These are phyloP conservation scores for Populus nigra DNA, from an alignment of 345 rosid genomes.

Conservation along the genomic window DNA sequence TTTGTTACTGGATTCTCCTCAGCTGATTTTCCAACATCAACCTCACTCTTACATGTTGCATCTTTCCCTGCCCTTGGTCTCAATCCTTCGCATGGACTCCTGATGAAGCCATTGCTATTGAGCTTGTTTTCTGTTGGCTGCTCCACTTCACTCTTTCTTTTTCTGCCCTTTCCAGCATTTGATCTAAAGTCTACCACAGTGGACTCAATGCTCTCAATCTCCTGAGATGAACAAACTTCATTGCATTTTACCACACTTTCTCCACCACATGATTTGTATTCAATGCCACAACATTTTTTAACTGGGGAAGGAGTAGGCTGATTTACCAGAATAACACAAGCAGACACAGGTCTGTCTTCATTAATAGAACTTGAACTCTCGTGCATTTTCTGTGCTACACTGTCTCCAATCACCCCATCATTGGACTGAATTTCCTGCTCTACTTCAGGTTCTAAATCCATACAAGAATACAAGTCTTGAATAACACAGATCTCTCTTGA, in stretches of 20 bases:
- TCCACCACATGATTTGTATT: slow-evolving; percentile 30
- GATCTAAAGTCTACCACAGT: slow-evolving; percentile 16
- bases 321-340: neutral
- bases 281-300: slow-evolving; percentile 24
- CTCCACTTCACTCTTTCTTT: slow-evolving; percentile 54
- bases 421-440: slow-evolving; percentile 10
- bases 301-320: slow-evolving; percentile 16
- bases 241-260: slow-evolving; percentile 17
- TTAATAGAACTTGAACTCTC: slow-evolving; percentile 17
- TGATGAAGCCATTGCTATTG: slow-evolving; percentile 49
- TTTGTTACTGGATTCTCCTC: slow-evolving; percentile 37
- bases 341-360: slow-evolving; percentile 28
- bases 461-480: slow-evolving; percentile 16
- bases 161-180: slow-evolving; percentile 40
- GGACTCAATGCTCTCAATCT: slow-evolving; percentile 21
- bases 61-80: slow-evolving; percentile 68
- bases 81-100: slow-evolving; percentile 97
- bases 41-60: slow-evolving; percentile 19
- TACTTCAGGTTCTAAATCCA: neutral
- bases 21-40: slow-evolving; percentile 18
- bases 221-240: slow-evolving; percentile 29
- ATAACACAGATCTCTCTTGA: slow-evolving; percentile 12
- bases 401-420: slow-evolving; percentile 23
- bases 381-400: slow-evolving; percentile 24
- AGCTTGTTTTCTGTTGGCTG: slow-evolving; percentile 32